Conservation (phyloP, 768 basidiomycete species). For the Lentinula edodes region DNA sequence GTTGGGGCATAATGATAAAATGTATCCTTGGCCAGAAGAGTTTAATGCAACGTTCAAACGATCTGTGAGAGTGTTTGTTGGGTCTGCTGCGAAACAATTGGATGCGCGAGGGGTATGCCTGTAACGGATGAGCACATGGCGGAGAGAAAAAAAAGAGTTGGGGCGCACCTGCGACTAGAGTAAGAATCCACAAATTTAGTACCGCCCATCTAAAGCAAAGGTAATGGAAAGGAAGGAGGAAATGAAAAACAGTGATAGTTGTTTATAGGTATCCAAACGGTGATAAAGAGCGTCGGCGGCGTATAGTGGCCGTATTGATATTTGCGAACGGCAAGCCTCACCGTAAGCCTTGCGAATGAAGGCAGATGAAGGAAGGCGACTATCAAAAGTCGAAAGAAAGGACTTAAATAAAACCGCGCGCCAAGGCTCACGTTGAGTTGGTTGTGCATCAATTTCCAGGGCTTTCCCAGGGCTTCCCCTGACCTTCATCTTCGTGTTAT, state of each 20-base stretch:
- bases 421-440: neutral
- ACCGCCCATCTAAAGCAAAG: neutral
- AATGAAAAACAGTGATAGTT: neutral
- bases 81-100: constrained; percentile 39
- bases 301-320: neutral
- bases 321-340: neutral
- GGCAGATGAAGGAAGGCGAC: neutral
- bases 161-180: neutral
- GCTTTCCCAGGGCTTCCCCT: neutral
- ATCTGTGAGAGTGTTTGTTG: constrained; percentile 56
- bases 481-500: neutral
- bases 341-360: neutral
- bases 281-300: constrained; percentile 4
- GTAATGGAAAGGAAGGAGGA: neutral
- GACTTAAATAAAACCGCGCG: neutral
- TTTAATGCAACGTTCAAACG: constrained; percentile 61
- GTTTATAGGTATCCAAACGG: neutral
- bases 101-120: neutral
- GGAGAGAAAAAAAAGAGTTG: neutral
- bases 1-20: constrained; percentile 60
- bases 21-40: constrained; percentile 61
- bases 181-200: neutral
- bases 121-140: neutral
- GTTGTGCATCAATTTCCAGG: too few species aligned
- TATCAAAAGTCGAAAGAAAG: neutral